Percentiles rank a stretch among this genome's conserved stretches.
Conservation (phyloP, 108 stramenopile genomes). For the Cyclostephanos invisitatus region DNA sequence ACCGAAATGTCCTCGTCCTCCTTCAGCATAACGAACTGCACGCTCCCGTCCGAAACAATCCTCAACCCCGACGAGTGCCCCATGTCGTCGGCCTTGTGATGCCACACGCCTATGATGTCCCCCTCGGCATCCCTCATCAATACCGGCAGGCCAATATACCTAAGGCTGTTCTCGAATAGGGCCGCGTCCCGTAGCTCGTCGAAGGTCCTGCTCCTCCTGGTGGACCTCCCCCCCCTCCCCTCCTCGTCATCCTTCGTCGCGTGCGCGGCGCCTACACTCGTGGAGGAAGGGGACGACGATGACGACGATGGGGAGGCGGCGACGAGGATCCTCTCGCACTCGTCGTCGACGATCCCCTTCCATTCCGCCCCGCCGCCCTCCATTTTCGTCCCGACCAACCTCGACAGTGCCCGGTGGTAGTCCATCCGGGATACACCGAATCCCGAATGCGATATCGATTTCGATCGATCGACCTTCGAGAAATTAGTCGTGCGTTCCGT, state of each 20-base stretch:
- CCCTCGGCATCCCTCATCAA: constrained; percentile 52
- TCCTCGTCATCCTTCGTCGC: constrained; percentile 4
- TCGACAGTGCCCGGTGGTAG: constrained; percentile 21
- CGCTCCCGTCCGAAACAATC: constrained; percentile 17
- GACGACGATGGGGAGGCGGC: not conserved
- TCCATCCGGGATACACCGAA: constrained; percentile 24
- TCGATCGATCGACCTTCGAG: constrained; percentile 33
- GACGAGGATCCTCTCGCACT: constrained; percentile 16
- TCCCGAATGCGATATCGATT: not conserved
- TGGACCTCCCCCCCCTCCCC: not conserved
- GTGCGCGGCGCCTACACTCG: no score
- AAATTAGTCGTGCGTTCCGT: constrained; percentile 50
- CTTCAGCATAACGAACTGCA: constrained; percentile 24
- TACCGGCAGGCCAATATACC: constrained; percentile 42
- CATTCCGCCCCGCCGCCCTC: constrained; percentile 14
- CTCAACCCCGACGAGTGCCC: constrained; percentile 30
- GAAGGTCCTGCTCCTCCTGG: constrained; percentile 5
- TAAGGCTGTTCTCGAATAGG: constrained; percentile 27
- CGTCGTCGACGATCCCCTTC: constrained; percentile 24
- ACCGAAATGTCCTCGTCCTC: constrained; percentile 15
- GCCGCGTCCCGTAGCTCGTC: constrained; percentile 25
- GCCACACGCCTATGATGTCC: constrained; percentile 42
- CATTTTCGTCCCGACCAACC: not conserved
- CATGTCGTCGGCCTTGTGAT: constrained; percentile 35
- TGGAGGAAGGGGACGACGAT: no score